These are phyloP conservation scores for Halteria grandinella DNA, from an alignment of 73 alveolate genomes.

Conservation along the genomic window DNA sequence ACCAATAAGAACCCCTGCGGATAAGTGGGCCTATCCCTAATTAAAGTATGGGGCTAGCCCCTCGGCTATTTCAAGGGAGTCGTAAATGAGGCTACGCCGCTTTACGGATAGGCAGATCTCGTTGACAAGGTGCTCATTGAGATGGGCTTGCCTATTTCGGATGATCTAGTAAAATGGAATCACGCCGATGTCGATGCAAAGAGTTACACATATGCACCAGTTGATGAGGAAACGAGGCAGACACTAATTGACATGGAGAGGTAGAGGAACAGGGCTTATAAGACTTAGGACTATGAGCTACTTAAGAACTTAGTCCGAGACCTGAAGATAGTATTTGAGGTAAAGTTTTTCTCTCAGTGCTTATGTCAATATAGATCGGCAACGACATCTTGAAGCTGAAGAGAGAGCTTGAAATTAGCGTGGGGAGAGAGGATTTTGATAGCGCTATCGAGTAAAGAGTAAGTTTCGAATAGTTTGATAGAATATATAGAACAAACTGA, in stretches of 20 bases:
- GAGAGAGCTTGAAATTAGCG: conserved; percentile 88
- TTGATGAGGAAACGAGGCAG: conserved; percentile 92
- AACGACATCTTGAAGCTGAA: conserved; percentile 90
- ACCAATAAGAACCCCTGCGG: no score
- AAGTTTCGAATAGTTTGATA: not conserved
- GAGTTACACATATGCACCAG: conserved; percentile 87
- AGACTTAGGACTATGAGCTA: conserved; percentile 89
- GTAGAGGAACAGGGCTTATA: conserved; percentile 83
- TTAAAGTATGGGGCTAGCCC: no score
- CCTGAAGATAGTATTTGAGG: conserved; percentile 87
- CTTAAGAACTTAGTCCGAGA: conserved; percentile 86
- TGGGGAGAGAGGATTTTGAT: conserved; percentile 93
- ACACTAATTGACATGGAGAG: conserved; percentile 90
- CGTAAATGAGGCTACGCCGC: no score
- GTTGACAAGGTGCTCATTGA: conserved; percentile 93
- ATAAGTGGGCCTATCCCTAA: no score
- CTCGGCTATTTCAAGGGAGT: no score
- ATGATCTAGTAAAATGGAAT: conserved; percentile 86
- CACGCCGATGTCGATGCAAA: no score
- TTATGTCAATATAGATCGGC: no score
- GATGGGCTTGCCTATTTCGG: conserved; percentile 91
- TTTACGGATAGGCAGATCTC: no score
- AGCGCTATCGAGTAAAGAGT: conserved; percentile 82
- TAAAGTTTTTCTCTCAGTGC: no score
- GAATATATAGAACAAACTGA: conserved; percentile 67